Percentiles rank a stretch among this genome's conserved stretches.
phyloP scores from a whole-genome alignment of 305 asterid genomes.

The Fraxinus dipetala region DNA sequence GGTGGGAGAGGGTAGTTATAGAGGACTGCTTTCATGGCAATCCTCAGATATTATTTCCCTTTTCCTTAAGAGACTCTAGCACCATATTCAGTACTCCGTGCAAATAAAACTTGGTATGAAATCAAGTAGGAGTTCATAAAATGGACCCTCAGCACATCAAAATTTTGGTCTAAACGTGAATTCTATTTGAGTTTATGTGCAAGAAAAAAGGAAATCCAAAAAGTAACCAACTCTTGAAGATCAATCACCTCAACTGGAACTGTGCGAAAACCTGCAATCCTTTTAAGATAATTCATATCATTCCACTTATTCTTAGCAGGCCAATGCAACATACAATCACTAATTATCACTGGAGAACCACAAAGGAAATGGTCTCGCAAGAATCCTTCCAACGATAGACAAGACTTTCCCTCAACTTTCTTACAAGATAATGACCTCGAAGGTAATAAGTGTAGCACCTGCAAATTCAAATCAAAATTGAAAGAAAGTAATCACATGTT shows the following conservation, averaged over 20 bases:
- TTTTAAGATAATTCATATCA: slow-evolving; percentile 72
- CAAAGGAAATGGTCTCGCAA: slow-evolving; percentile 54
- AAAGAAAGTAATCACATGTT: not conserved
- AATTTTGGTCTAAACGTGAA: not conserved
- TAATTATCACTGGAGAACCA: slow-evolving; percentile 50
- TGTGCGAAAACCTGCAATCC: slow-evolving; percentile 84
- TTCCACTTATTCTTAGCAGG: slow-evolving; percentile 83
- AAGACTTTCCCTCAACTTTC: slow-evolving; percentile 50
- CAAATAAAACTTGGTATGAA: not conserved
- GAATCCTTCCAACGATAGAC: slow-evolving; percentile 80
- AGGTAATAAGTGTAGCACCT: slow-evolving; percentile 61
- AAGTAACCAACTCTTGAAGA: not conserved
- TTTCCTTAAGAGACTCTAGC: not conserved
- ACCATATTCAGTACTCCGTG: no score
- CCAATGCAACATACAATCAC: slow-evolving; percentile 87
- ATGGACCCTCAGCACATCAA: not conserved
- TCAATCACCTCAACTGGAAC: slow-evolving; percentile 69
- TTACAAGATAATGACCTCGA: slow-evolving; percentile 65
- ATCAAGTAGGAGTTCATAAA: not conserved
- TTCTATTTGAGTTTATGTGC: not conserved
- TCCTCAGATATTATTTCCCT: not conserved
- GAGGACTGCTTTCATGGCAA: not conserved
- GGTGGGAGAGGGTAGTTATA: not conserved
- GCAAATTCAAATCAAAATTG: slow-evolving; percentile 31
- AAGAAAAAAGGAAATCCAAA: not conserved